A percentile compares a stretch with the other conserved stretches of the same genome.
Evolutionary conservation across 495 filamentous ascomycete genomes (phyloP).

Genomic region (Penicillium steckii): DNA sequence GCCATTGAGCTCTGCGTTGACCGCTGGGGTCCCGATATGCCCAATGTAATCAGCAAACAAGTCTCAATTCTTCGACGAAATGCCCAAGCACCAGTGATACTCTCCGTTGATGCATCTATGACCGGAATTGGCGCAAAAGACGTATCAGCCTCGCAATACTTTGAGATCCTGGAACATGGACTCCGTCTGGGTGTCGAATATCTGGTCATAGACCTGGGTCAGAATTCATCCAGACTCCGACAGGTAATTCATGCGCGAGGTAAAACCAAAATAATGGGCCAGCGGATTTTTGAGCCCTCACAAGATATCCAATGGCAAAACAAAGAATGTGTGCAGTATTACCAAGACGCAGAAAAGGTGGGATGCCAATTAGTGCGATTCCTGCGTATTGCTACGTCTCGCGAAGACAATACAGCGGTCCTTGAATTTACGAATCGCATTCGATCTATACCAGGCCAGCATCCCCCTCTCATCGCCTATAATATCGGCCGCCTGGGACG

Average conservation of each 20-base stretch:
- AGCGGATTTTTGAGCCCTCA: slow-evolving; percentile 53
- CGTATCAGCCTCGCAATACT: slow-evolving; percentile 33
- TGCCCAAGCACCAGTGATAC: slow-evolving; percentile 65
- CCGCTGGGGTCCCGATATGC: slow-evolving; percentile 51
- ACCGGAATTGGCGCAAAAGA: slow-evolving; percentile 27
- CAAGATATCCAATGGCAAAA: slow-evolving; percentile 61
- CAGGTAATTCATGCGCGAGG: slow-evolving; percentile 55
- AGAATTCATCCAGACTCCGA: slow-evolving; percentile 40
- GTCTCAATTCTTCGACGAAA: slow-evolving; percentile 52
- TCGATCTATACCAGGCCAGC: slow-evolving; percentile 32
- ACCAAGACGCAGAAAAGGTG: slow-evolving; percentile 55
- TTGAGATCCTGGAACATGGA: slow-evolving; percentile 59
- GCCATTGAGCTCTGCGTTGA: slow-evolving; percentile 72
- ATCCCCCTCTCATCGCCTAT: slow-evolving; percentile 65
- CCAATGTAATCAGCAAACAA: slow-evolving; percentile 42
- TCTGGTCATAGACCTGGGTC: slow-evolving; percentile 62
- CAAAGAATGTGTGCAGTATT: slow-evolving; percentile 53
- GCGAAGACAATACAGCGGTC: slow-evolving; percentile 58
- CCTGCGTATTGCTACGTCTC: slow-evolving; percentile 57
- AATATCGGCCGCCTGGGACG: slow-evolving; percentile 69
- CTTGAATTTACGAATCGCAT: slow-evolving; percentile 53
- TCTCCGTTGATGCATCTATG: slow-evolving; percentile 59
- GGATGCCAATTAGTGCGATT: slow-evolving; percentile 72
- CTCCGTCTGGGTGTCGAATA: slow-evolving; percentile 75
- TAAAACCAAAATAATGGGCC: slow-evolving; percentile 72